phyloP scores from a whole-genome alignment of 352 stramenopile genomes.

The Pythium vanterpoolii region DNA sequence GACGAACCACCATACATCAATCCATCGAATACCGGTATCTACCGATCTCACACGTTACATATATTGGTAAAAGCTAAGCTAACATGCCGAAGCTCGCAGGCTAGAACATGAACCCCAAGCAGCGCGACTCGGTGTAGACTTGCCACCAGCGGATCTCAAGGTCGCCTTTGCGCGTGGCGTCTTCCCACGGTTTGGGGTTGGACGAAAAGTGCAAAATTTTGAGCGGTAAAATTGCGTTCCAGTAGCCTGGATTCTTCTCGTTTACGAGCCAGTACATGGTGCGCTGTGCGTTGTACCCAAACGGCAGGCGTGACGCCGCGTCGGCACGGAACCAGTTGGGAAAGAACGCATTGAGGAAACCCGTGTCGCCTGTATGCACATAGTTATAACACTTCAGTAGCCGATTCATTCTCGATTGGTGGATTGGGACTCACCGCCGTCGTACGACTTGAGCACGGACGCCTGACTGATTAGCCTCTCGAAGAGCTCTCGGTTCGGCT shows the following conservation, averaged over 20 bases:
- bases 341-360: conserved; percentile 87
- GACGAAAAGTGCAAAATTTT: conserved; percentile 46
- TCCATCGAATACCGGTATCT: background rate
- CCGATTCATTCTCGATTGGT: too few species aligned
- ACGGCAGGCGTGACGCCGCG: conserved; percentile 48
- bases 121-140: conserved; percentile 34
- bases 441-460: conserved; percentile 50
- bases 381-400: background rate
- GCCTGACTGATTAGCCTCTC: conserved; percentile 47
- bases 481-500: conserved; percentile 43
- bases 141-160: conserved; percentile 49
- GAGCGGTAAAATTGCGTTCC: conserved; percentile 42
- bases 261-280: conserved; percentile 82
- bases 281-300: conserved; percentile 82
- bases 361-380: conserved; percentile 45
- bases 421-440: conserved; percentile 36
- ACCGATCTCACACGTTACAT: conserved; percentile 17
- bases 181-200: conserved; percentile 43
- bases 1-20: conserved; percentile 13
- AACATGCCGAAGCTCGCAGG: background rate
- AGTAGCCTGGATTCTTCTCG: conserved; percentile 68
- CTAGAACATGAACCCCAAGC: conserved; percentile 10
- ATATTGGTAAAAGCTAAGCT: conserved; percentile 1
- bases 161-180: conserved; percentile 33
- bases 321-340: conserved; percentile 57